phyloP scores from a whole-genome alignment of 306 rosid genomes.

The Albizia julibrissin region DNA sequence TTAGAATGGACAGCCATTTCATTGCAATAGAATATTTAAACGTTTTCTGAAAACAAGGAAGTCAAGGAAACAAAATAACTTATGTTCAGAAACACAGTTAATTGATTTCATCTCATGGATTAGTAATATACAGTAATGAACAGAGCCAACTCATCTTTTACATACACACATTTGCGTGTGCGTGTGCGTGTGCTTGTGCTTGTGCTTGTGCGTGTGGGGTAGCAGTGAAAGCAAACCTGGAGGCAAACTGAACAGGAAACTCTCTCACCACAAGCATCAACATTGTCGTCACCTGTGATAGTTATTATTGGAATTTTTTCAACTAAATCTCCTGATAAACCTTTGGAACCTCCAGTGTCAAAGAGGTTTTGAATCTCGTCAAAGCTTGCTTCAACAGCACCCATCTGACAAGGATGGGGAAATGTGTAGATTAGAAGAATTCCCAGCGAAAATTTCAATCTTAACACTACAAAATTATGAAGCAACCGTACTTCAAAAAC shows the following conservation, averaged over 20 bases:
- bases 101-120: not conserved
- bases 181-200: no score
- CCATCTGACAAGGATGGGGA: slow-evolving; percentile 63
- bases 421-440: slow-evolving; percentile 33
- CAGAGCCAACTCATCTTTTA: not conserved
- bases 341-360: slow-evolving; percentile 82
- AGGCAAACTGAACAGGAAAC: slow-evolving; percentile 95
- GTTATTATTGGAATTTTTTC: slow-evolving; percentile 80
- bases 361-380: slow-evolving; percentile 88
- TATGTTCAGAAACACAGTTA: not conserved
- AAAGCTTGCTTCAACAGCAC: slow-evolving; percentile 81
- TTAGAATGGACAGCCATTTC: not conserved
- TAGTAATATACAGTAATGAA: not conserved
- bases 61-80: not conserved
- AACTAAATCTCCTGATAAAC: slow-evolving; percentile 83
- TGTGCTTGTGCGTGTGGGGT: not conserved
- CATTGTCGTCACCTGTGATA: slow-evolving; percentile 59
- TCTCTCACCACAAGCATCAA: slow-evolving; percentile 80
- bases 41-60: not conserved
- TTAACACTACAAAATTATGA: not conserved
- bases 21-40: not conserved
- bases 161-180: not conserved
- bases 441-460: slow-evolving; percentile 16
- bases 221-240: slow-evolving; percentile 57
- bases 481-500: not conserved